Conservation (phyloP, 495 filamentous ascomycete genomes). For the Trichoderma reesei region DNA sequence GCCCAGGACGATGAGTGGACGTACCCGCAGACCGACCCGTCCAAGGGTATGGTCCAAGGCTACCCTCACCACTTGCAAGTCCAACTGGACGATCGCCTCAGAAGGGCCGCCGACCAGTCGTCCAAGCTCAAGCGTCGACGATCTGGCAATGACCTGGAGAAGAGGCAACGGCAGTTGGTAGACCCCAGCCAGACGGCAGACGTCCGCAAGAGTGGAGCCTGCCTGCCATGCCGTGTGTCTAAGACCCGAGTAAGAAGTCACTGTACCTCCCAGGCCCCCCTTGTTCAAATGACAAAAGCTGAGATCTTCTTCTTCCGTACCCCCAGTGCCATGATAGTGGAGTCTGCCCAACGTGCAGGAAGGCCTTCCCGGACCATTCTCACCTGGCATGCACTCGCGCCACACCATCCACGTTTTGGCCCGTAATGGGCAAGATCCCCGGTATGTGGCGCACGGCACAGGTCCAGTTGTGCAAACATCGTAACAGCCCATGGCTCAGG, state of each 20-base stretch:
- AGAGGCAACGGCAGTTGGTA: conserved; percentile 7
- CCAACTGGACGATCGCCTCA: neutral
- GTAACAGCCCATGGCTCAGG: neutral
- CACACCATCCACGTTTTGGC: conserved; percentile 8
- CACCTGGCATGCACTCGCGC: conserved; percentile 10
- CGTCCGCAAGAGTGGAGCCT: conserved; percentile 12
- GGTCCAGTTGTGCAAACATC: neutral
- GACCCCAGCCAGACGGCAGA: conserved; percentile 12
- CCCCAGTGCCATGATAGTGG: conserved; percentile 10
- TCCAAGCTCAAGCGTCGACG: conserved; percentile 2
- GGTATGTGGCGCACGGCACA: conserved; percentile 7
- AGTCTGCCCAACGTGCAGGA: conserved; percentile 10
- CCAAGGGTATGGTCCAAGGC: neutral
- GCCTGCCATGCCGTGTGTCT: conserved; percentile 10
- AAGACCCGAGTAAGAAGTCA: conserved; percentile 11
- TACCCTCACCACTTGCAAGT: conserved; percentile 1
- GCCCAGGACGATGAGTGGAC: conserved; percentile 10
- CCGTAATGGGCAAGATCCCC: conserved; percentile 9
- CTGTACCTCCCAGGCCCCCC: conserved; percentile 6
- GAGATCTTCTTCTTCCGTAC: conserved; percentile 1
- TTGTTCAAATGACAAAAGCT: neutral
- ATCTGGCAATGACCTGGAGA: neutral
- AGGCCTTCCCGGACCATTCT: conserved; percentile 12
- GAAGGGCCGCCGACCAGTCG: conserved; percentile 1
- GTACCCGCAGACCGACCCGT: conserved; percentile 3